These are phyloP conservation scores for Amesomyces nigricolor DNA, from an alignment of 2,329 filamentous ascomycete genomes.

Conservation along the genomic window DNA sequence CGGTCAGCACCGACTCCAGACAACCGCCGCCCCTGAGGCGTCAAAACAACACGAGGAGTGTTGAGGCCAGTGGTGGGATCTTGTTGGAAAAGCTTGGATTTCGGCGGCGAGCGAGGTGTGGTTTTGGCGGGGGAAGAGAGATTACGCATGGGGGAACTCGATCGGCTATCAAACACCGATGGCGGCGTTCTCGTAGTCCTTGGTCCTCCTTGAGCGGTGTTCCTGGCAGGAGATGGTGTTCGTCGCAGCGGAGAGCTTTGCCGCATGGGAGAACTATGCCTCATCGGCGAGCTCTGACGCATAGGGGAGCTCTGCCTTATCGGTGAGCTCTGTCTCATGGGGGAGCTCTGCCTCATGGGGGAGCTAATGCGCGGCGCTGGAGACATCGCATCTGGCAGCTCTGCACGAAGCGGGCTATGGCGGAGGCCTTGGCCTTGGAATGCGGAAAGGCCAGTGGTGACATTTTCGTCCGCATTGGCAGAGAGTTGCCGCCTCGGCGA, in stretches of 20 bases:
- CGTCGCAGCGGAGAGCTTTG: too few species aligned
- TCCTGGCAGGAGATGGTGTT: constrained; percentile 15
- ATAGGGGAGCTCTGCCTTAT: too few species aligned
- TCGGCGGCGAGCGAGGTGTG: constrained; percentile 28
- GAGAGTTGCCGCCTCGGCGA: constrained; percentile 29
- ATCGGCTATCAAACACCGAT: constrained; percentile 25
- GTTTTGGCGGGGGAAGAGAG: constrained; percentile 26
- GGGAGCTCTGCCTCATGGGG: constrained; percentile 5
- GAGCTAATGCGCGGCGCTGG: constrained; percentile 16
- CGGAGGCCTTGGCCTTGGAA: constrained; percentile 46
- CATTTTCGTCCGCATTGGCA: constrained; percentile 38
- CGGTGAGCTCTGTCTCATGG: too few species aligned
- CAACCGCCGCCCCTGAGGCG: constrained; percentile 53
- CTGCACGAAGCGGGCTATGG: constrained; percentile 42
- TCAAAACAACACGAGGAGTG: constrained; percentile 60
- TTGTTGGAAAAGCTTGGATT: constrained; percentile 47
- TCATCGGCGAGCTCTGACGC: too few species aligned
- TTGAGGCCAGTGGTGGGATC: constrained; percentile 48
- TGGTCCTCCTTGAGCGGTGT: constrained; percentile 3
- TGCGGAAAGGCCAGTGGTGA: constrained; percentile 49
- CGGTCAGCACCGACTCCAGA: constrained; percentile 66
- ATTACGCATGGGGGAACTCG: constrained; percentile 27
- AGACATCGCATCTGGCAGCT: constrained; percentile 38
- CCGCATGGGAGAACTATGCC: too few species aligned
- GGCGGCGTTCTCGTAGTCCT: constrained; percentile 22